Evolutionary conservation across 257 asterid species (phyloP).

Genomic region (Solanum pimpinellifolium): DNA sequence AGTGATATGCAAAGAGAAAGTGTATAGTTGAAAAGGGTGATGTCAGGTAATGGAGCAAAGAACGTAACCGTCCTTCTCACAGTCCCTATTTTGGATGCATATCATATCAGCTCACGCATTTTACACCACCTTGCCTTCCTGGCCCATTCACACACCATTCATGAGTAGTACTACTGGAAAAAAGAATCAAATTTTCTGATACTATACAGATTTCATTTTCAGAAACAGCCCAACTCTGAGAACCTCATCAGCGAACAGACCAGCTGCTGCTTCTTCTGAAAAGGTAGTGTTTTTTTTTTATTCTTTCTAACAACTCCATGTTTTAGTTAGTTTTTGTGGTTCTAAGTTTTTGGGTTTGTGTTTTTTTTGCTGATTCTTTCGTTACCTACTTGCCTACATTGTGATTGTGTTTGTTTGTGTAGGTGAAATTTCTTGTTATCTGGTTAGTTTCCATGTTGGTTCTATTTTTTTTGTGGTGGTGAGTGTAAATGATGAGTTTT

Average conservation of each 20-base stretch:
- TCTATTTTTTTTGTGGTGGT: neutral
- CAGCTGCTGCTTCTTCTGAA: neutral
- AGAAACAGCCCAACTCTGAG: neutral
- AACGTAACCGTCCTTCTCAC: neutral
- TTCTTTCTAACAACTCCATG: neutral
- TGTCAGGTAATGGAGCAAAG: neutral
- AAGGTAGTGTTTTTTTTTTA: neutral
- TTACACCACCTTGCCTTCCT: neutral
- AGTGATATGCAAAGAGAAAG: neutral
- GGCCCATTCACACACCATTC: neutral
- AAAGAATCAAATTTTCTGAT: neutral
- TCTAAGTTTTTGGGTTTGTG: neutral
- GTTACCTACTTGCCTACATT: neutral
- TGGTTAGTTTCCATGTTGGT: neutral
- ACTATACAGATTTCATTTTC: neutral
- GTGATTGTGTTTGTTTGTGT: neutral
- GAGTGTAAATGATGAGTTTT: neutral
- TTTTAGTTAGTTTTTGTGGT: neutral
- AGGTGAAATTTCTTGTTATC: neutral
- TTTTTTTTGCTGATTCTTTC: neutral
- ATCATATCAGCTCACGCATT: neutral
- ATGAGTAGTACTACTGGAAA: neutral
- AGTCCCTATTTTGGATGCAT: neutral
- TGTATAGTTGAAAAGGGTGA: neutral
- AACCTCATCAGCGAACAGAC: neutral